These are phyloP conservation scores for Phaffomyces opuntiae DNA, from an alignment of 805 yeast genomes.

Conservation along the genomic window DNA sequence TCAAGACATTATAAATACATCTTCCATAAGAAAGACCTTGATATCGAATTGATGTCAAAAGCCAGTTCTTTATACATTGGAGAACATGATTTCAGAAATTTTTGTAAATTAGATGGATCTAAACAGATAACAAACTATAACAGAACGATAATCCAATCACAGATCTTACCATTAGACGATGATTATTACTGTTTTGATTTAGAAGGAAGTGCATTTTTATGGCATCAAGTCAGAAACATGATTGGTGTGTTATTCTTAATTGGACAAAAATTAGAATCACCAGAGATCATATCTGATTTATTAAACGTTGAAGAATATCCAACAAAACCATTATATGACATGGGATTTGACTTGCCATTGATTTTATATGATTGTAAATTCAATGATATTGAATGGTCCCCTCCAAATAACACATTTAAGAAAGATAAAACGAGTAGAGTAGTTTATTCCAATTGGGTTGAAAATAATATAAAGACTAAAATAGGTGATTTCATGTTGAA, in stretches of 20 bases:
- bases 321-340: constrained; percentile 69
- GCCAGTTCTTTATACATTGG: constrained; percentile 66
- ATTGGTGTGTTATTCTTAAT: constrained; percentile 73
- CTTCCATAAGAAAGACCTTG: constrained; percentile 49
- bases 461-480: constrained; percentile 48
- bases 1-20: constrained; percentile 81
- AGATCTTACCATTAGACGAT: constrained; percentile 33
- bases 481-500: constrained; percentile 31
- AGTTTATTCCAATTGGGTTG: constrained; percentile 46
- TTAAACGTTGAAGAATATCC: constrained; percentile 49
- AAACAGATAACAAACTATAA: constrained; percentile 79
- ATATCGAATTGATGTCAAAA: constrained; percentile 56
- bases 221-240: constrained; percentile 99
- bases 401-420: constrained; percentile 28
- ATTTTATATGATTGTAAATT: constrained; percentile 81
- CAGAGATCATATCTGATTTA: constrained; percentile 49
- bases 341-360: constrained; percentile 88
- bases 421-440: constrained; percentile 34
- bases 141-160: constrained; percentile 53
- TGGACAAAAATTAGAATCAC: constrained; percentile 70
- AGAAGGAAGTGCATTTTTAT: constrained; percentile 82
- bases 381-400: constrained; percentile 61
- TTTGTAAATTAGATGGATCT: constrained; percentile 90
- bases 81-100: constrained; percentile 85
- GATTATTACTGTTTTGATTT: constrained; percentile 66